Base-by-base conservation (phyloP, 306 rosid species). In the Dryas alaskensis region DNA sequence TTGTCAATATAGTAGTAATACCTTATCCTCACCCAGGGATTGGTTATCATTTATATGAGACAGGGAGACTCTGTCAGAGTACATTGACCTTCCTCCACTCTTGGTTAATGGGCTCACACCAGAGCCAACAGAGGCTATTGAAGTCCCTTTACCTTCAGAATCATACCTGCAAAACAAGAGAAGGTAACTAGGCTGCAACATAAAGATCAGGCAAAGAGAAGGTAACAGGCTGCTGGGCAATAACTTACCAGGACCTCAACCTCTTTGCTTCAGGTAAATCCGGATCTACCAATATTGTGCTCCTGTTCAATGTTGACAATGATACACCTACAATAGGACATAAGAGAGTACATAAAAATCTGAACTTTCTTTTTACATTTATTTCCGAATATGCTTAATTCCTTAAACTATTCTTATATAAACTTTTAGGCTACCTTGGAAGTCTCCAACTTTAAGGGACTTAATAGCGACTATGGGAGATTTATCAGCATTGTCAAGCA, bases 371-470 rank as follows among this genome's bases (percentile, higher is more conserved):
- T 19, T 25, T n/a, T 7, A 7, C 7, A 62, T 10, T 47, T 10
- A 39, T 14, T 7, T 31, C 7, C 3, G 4, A 16, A 3, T 10
- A 14, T 17, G 10, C 42, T 8, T 7, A 14, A 48, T 11, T 22
- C 10, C 17, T 5, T 10, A 47, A 54, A 6, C 49, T 54, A 12
- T 70, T 40, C 10, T 10, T 49, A 48, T 3, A 4, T 49, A 22
- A 55, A 48, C 45, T 69, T 65, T 12, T 14, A 17, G 19, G 25
- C 69, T 83, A 90, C 99, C 99, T 87, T 94, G 97, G 72, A 89
- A 94, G 10, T 92, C 98, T 72, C 99, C 99, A 79, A 90, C 99
- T 82, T 22, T 88, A 16, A 94, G 84, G 47, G 96, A 86, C 70
- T 94, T 94, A 48, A 94, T 82, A 61, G 99, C 97, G 59, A 94